These are phyloP conservation scores for Populus tomentosa DNA, from an alignment of 441 rosid species.

Conservation along the genomic window DNA sequence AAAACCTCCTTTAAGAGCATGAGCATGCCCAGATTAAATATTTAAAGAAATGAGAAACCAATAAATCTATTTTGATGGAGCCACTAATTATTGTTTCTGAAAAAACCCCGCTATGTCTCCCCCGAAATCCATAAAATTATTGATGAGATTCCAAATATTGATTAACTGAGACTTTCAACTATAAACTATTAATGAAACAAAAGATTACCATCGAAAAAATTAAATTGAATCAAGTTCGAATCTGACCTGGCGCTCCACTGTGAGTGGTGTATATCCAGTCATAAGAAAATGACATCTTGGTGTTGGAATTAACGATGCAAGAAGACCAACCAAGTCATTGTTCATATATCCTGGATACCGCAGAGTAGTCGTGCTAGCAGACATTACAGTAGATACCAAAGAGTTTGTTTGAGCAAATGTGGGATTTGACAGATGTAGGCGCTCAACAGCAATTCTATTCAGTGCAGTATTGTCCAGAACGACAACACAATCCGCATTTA, in stretches of 20 bases:
- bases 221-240: constrained; percentile 11
- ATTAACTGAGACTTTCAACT: constrained; percentile 3
- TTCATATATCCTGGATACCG: constrained; percentile 99
- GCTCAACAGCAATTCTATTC: constrained; percentile 95
- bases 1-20: neutral
- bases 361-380: constrained; percentile 96
- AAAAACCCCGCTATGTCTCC: neutral
- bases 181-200: neutral
- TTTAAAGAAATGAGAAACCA: neutral
- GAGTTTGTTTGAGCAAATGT: constrained; percentile 94
- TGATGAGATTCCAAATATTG: constrained; percentile 8
- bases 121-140: neutral
- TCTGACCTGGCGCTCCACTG: constrained; percentile 92
- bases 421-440: constrained; percentile 81
- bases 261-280: constrained; percentile 97
- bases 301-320: constrained; percentile 94
- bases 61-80: neutral
- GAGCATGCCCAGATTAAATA: neutral
- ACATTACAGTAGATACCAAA: constrained; percentile 95
- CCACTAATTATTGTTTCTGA: neutral
- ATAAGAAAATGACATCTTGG: constrained; percentile 99
- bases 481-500: constrained; percentile 98
- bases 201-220: neutral
- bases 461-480: constrained; percentile 98
- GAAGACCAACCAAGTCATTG: constrained; percentile 97